Evolutionary conservation across 2,329 filamentous ascomycete genomes (phyloP).

Genomic region (Monosporascus cannonballus): DNA sequence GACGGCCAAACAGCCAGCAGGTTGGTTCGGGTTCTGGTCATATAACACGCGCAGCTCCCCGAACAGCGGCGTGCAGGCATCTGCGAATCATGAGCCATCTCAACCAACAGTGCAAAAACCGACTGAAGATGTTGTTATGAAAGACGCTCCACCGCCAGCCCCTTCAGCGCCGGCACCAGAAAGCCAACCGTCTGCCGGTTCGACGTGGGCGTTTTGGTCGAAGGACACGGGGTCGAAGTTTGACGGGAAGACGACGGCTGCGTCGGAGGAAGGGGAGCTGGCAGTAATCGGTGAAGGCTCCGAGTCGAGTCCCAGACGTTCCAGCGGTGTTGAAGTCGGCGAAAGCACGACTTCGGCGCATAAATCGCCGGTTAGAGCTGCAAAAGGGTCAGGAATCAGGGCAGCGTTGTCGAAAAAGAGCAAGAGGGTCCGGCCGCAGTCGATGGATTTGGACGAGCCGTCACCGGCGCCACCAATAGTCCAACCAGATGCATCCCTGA

Average conservation of each 20-base stretch:
- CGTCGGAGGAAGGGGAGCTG: slow-evolving; percentile 43
- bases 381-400: slow-evolving; percentile 23
- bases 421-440: slow-evolving; percentile 41
- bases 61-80: slow-evolving; percentile 5
- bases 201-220: slow-evolving; percentile 80
- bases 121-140: slow-evolving; percentile 35
- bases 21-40: slow-evolving; percentile 32
- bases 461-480: slow-evolving; percentile 28
- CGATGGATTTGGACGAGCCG: slow-evolving; percentile 39
- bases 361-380: slow-evolving; percentile 23
- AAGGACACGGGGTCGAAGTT: slow-evolving; percentile 42
- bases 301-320: slow-evolving; percentile 46
- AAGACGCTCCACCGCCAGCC: slow-evolving; percentile 33
- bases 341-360: slow-evolving; percentile 25
- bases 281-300: slow-evolving; percentile 53
- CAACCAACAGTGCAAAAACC: slow-evolving; percentile 23
- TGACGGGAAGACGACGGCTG: slow-evolving; percentile 19
- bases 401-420: slow-evolving; percentile 29
- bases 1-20: slow-evolving; percentile 15
- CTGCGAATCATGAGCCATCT: slow-evolving; percentile 9
- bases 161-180: slow-evolving; percentile 14
- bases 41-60: slow-evolving; percentile 9
- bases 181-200: slow-evolving; percentile 44
- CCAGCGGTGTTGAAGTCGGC: slow-evolving; percentile 38
- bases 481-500: slow-evolving; percentile 25